phyloP scores from a whole-genome alignment of 2,329 filamentous ascomycete genomes.

The Ophiosphaerella korrae region DNA sequence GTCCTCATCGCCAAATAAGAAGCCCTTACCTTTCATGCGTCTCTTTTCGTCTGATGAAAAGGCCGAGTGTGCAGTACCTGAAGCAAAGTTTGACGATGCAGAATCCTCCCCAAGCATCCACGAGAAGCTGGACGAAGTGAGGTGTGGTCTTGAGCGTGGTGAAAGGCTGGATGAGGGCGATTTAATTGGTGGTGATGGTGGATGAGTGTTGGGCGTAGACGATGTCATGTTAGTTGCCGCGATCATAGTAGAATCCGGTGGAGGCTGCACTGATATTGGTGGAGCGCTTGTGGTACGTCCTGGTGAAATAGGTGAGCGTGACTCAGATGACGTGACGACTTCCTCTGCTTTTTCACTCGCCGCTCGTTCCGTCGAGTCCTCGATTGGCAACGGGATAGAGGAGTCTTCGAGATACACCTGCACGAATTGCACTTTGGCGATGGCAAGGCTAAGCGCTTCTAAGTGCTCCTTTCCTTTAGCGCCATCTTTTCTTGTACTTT shows the following conservation, averaged over 20 bases:
- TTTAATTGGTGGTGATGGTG: constrained; percentile 22
- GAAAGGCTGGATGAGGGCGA: constrained; percentile 33
- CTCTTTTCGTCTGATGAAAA: constrained; percentile 45
- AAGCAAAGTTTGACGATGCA: constrained; percentile 40
- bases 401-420: constrained; percentile 57
- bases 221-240: constrained; percentile 7
- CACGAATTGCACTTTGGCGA: constrained; percentile 58
- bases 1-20: constrained; percentile 49
- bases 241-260: constrained; percentile 6
- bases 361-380: constrained; percentile 41
- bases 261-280: constrained; percentile 18
- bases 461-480: constrained; percentile 39
- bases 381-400: constrained; percentile 49
- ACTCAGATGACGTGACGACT: constrained; percentile 21
- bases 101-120: constrained; percentile 69
- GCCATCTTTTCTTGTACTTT: constrained; percentile 32
- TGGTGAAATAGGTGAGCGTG: constrained; percentile 20
- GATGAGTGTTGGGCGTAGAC: constrained; percentile 11
- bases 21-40: constrained; percentile 45
- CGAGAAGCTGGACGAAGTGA: constrained; percentile 76
- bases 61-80: constrained; percentile 39
- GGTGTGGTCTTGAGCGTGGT: constrained; percentile 62
- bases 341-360: constrained; percentile 27
- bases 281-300: constrained; percentile 28
- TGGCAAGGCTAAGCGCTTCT: constrained; percentile 53